Evolutionary conservation across 2,329 filamentous ascomycete species (phyloP), one percentile per base, ranked within the genome.

Genomic region (Chrysoporthe deuterocubensis): DNA sequence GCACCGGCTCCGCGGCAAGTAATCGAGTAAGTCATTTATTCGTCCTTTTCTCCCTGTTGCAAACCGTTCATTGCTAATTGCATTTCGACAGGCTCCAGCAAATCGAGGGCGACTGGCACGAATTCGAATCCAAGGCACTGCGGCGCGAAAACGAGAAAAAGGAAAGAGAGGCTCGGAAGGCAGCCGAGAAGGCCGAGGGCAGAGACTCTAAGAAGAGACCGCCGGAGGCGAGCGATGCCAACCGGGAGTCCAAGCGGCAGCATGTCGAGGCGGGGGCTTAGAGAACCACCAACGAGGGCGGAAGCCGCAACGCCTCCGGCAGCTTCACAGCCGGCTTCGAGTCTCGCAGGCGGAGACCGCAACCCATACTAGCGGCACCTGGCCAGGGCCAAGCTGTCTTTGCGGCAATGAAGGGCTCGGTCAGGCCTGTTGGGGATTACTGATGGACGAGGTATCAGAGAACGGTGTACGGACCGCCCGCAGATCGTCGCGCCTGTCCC

Each of bases 61-160:
- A 34, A 58, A 9, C 21, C 34, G n/a, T 13, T n/a, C n/a, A 11
- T 42, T 58, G 34, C 32, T 42, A 21, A 58, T 65, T 57, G 42
- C 16, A 63, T 14, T 48, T 21, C 6, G 59, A 68, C 71, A 92
- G 92, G 75, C 86, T 99, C 62, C 89, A 90, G 69, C 83, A 90
- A 61, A 85, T 99, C 42, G 89, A 96, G 73, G 96, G 96, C 32
- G 96, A 99, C 74, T 99, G 96, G 96, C 96, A 99, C 76, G 96
- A 99, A 77, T 97, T 98, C 75, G 96, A 99, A 81, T 97, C 93
- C 66, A 99, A 99, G 81, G 94, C 94, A 18, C 84, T 97, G 37
- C 87, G 96, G 43, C 96, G 96, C 73, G 94, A 97, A 78, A 95
- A 94, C 73, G 93, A 96, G 77, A 87, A 88, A 65, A 84, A 83